Percentiles rank a stretch among this genome's conserved stretches.
phyloP scores from a whole-genome alignment of 2,329 filamentous ascomycete species.

The Gaeumannomyces sp. region DNA sequence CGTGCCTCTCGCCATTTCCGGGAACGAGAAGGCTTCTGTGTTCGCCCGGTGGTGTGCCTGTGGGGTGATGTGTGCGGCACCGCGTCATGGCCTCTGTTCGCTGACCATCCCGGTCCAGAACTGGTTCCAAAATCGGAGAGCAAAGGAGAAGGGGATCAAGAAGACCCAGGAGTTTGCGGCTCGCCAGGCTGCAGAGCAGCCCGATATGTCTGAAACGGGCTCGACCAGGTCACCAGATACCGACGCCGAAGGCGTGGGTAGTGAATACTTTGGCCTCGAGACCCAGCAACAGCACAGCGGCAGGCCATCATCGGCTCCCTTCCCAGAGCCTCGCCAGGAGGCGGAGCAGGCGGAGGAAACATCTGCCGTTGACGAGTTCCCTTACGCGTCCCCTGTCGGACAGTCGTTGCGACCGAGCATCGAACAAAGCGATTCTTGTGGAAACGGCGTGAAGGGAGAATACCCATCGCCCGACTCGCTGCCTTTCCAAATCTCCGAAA shows the following conservation, averaged over 20 bases:
- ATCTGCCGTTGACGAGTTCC: slow-evolving; percentile 3
- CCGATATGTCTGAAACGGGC: slow-evolving; percentile 22
- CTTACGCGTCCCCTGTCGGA: slow-evolving; percentile 9
- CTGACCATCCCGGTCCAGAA: slow-evolving; percentile 42
- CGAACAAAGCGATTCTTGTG: background rate
- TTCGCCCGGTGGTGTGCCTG: background rate
- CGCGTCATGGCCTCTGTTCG: background rate
- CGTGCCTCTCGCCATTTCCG: background rate
- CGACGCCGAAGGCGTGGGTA: slow-evolving; percentile 20
- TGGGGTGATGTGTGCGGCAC: background rate
- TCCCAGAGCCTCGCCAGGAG: slow-evolving; percentile 18
- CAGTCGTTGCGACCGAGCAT: background rate
- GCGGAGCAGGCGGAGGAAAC: background rate
- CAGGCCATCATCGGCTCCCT: slow-evolving; percentile 31
- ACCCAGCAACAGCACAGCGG: slow-evolving; percentile 25
- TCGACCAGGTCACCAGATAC: slow-evolving; percentile 24
- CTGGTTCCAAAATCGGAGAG: slow-evolving; percentile 63
- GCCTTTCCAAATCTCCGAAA: slow-evolving; percentile 10
- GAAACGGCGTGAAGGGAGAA: slow-evolving; percentile 12
- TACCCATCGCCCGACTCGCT: slow-evolving; percentile 19
- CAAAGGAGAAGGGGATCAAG: slow-evolving; percentile 59
- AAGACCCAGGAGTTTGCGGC: slow-evolving; percentile 47
- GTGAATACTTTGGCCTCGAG: slow-evolving; percentile 27
- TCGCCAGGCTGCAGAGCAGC: slow-evolving; percentile 32
- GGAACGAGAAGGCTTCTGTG: background rate